These are phyloP conservation scores for Vitis hybrid DNA, from an alignment of 177 flowering plant genomes.

Conservation along the genomic window DNA sequence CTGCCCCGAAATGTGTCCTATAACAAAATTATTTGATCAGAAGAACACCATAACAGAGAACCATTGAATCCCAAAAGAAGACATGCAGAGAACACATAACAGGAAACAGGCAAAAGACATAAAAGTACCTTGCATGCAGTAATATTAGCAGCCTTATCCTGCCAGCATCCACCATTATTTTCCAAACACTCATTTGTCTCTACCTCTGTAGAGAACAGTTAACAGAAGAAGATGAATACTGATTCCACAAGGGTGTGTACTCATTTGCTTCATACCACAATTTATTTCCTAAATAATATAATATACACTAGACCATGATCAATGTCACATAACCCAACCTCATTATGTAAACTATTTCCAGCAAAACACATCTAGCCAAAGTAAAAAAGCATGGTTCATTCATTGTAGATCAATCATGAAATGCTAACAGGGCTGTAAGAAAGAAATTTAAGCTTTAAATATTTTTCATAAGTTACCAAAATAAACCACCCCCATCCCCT, in stretches of 20 bases:
- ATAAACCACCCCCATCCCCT: too few species aligned
- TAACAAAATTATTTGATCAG: neutral
- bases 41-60: neutral
- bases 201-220: slow-evolving; percentile 41
- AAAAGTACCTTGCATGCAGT: slow-evolving; percentile 78
- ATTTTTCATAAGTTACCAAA: too few species aligned
- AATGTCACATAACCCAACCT: too few species aligned
- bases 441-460: too few species aligned
- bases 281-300: too few species aligned
- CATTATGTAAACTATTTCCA: too few species aligned
- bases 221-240: slow-evolving; percentile 1
- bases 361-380: too few species aligned
- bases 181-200: slow-evolving; percentile 91
- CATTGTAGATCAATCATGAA: too few species aligned
- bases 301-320: too few species aligned
- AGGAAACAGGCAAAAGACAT: neutral
- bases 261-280: neutral
- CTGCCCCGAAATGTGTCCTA: slow-evolving; percentile 98
- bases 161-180: slow-evolving; percentile 97
- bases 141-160: slow-evolving; percentile 63
- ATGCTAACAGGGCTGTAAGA: too few species aligned
- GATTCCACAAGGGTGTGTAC: neutral
- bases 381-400: too few species aligned
- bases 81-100: neutral
- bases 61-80: neutral